Percentiles rank a stretch among this genome's conserved stretches.
Evolutionary conservation across 164 flowering plant species (phyloP).

Genomic region (Macadamia tetraphylla): DNA sequence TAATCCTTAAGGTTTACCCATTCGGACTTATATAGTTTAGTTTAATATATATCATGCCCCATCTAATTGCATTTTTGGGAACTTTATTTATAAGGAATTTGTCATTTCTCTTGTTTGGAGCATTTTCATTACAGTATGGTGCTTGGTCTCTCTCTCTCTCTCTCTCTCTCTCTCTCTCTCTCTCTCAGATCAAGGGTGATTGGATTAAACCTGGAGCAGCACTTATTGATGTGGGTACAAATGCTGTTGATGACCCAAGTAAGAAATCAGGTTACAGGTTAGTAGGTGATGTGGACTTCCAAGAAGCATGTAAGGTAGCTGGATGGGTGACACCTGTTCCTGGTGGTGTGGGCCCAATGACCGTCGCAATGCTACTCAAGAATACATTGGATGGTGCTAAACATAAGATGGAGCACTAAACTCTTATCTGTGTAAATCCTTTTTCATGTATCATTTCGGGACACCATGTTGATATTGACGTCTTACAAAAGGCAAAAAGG

Average conservation of each 20-base stretch:
- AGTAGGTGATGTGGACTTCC: constrained; percentile 85
- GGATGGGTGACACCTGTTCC: constrained; percentile 94
- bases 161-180: constrained; percentile 18
- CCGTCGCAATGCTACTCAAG: constrained; percentile 93
- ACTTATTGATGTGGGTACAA: constrained; percentile 94
- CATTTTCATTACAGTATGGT: not conserved
- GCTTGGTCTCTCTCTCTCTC: constrained; percentile 1
- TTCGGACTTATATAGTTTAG: too few species aligned
- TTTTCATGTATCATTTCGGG: not conserved
- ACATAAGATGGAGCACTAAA: constrained; percentile 51
- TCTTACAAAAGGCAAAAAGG: too few species aligned
- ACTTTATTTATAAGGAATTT: too few species aligned
- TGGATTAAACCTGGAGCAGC: constrained; percentile 99
- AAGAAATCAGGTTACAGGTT: constrained; percentile 80
- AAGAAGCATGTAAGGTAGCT: constrained; percentile 83
- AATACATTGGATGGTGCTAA: constrained; percentile 93
- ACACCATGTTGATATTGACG: too few species aligned
- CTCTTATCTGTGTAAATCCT: not conserved
- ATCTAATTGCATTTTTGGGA: too few species aligned
- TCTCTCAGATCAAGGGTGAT: constrained; percentile 76
- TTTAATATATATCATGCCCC: too few species aligned
- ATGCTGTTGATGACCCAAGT: constrained; percentile 81
- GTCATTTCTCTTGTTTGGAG: too few species aligned
- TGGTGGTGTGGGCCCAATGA: constrained; percentile 98
- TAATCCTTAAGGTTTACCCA: too few species aligned